Base-by-base conservation (phyloP, 2,329 filamentous ascomycete genomes). In the Ophiostoma piceae region DNA sequence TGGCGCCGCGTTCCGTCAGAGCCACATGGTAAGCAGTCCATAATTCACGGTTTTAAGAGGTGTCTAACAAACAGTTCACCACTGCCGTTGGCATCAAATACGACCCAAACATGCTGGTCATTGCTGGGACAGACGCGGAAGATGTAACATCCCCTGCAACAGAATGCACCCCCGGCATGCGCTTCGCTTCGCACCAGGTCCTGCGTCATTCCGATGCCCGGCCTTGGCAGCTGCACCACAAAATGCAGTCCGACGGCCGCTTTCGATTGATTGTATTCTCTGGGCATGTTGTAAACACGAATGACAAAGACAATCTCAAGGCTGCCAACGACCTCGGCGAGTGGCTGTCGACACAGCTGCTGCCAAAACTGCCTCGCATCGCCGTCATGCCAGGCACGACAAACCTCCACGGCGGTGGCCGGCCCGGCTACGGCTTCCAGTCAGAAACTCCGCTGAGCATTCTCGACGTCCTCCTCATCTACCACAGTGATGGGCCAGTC, bases 231-330 rank as follows among this genome's bases (percentile, higher is more conserved):
- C 81, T 90, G 64, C 86, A 89, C 67, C 80, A 86, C 71, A 79
- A 79, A 9, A 79, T 90, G 26, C 81, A 79, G 51, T 82, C 81
- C n/a, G 84, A 88, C 74, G 87, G 87, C 1, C 80, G 83, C 0
- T 89, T 86, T 77, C 79, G 87, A 8, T 75, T 90, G 39, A 77
- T 89, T 1, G 78, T 91, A 1, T 90, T 92, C 73, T 82, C 86
- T 79, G 29, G 41, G 16, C 2, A 73, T 79, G 0, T 14, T 78
- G 0, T 68, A 71, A 0, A 3, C 35, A 35, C 5, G 1, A 35
- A 35, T 5, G 35, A 35, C 3, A 11, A 37, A 32, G 6, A 35
- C 22, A 14, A 65, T 16, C 39, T 66, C 12, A 3, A 43, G 5
- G 22, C 22, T 1, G 78, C 87, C 3, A 76, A 83, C 35, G 74